Conservation (phyloP, 1,284 basidiomycete species). For the Sporisorium sorghi region DNA sequence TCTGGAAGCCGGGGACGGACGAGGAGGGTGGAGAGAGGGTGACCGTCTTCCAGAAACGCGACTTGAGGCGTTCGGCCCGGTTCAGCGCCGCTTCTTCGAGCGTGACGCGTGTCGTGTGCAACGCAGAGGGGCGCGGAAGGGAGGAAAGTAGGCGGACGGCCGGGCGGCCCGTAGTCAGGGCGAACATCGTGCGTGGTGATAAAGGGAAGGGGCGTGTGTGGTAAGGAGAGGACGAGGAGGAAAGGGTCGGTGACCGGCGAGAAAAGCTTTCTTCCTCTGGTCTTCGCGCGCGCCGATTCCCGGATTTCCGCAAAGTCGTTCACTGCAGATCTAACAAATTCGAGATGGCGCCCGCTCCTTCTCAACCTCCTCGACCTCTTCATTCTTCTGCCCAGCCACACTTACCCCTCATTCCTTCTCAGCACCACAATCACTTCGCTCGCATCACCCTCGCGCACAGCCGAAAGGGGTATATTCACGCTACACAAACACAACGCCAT, state of each 20-base stretch:
- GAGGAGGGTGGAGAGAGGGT: slow-evolving; percentile 22
- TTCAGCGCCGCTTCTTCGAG: slow-evolving; percentile 31
- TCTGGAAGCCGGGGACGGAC: slow-evolving; percentile 71
- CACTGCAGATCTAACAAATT: neutral
- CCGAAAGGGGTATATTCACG: slow-evolving; percentile 7
- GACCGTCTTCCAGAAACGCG: slow-evolving; percentile 62
- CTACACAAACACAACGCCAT: slow-evolving; percentile 69
- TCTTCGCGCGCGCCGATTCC: neutral
- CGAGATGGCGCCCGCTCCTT: neutral
- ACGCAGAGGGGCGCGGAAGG: neutral
- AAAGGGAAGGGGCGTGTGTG: neutral
- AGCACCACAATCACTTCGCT: too few relatives aligned
- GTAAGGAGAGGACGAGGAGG: neutral
- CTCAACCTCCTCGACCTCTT: too few relatives aligned
- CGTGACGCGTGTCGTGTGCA: slow-evolving; percentile 2
- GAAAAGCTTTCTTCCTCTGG: too few relatives aligned
- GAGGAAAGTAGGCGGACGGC: neutral
- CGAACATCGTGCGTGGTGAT: neutral
- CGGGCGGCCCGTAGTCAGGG: neutral
- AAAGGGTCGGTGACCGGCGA: neutral
- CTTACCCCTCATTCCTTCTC: neutral
- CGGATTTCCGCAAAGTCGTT: neutral
- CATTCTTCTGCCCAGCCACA: neutral
- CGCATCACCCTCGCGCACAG: neutral
- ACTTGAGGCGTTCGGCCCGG: slow-evolving; percentile 45